phyloP scores from a whole-genome alignment of 139 green algal genomes.

The Pycnococcus provasolii region DNA sequence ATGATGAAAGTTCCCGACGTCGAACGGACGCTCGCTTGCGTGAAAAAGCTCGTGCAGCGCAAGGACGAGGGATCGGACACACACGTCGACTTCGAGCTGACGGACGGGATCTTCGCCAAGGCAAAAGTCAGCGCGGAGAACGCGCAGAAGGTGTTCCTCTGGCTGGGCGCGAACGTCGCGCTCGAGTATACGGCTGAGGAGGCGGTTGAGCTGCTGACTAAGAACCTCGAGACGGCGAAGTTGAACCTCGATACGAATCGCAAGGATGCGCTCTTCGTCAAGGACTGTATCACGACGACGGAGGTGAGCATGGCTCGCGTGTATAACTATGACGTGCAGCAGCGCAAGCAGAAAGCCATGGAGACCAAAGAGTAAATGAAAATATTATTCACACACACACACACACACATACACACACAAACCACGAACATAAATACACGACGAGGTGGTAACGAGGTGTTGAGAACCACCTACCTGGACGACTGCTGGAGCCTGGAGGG shows the following conservation, averaged over 20 bases:
- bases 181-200: constrained; percentile 63
- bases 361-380: neutral
- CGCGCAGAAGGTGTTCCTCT: constrained; percentile 52
- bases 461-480: neutral
- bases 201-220: constrained; percentile 29
- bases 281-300: constrained; percentile 54
- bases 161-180: constrained; percentile 72
- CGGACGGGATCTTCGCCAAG: constrained; percentile 48
- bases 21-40: neutral
- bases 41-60: constrained; percentile 35
- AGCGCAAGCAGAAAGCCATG: constrained; percentile 7
- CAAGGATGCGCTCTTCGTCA: constrained; percentile 43
- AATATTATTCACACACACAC: neutral
- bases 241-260: constrained; percentile 33
- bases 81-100: constrained; percentile 46
- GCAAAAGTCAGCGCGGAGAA: constrained; percentile 19
- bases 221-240: constrained; percentile 38
- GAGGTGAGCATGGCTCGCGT: constrained; percentile 67
- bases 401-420: neutral
- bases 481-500: neutral
- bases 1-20: constrained; percentile 8
- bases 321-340: constrained; percentile 67
- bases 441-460: neutral
- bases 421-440: neutral
- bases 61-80: constrained; percentile 17